Evolutionary conservation across 148 eudicot genomes (phyloP).

Genomic region (Chenopodium formosanum): DNA sequence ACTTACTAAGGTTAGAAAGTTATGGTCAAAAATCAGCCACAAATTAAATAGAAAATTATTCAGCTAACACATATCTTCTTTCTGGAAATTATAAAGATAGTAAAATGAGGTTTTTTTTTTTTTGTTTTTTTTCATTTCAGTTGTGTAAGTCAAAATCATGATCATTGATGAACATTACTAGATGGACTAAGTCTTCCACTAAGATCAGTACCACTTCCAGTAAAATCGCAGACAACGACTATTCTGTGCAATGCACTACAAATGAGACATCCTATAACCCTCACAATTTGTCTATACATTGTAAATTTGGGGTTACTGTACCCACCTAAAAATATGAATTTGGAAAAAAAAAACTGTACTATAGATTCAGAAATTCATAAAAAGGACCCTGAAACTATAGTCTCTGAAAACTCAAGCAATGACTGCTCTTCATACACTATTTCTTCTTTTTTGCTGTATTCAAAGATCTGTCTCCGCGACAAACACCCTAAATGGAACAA

Average conservation of each 20-base stretch:
- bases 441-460: background rate
- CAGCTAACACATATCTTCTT: too few species aligned
- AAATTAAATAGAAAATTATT: too few species aligned
- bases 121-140: background rate
- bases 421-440: background rate
- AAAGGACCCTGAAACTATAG: background rate
- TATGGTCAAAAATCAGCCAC: too few species aligned
- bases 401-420: background rate
- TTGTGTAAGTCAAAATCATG: background rate
- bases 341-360: background rate
- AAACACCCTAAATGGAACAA: constrained; percentile 22
- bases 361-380: background rate
- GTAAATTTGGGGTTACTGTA: background rate
- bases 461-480: constrained; percentile 9
- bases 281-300: background rate
- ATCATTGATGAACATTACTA: background rate
- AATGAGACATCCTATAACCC: background rate
- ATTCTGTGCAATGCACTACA: background rate
- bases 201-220: background rate
- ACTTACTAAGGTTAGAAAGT: too few species aligned
- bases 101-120: too few species aligned
- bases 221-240: background rate
- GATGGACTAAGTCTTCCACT: background rate
- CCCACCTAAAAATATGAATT: background rate
- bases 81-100: too few species aligned